These are phyloP conservation scores for Orychophragmus violaceus DNA, from an alignment of 345 rosid genomes.

Conservation along the genomic window DNA sequence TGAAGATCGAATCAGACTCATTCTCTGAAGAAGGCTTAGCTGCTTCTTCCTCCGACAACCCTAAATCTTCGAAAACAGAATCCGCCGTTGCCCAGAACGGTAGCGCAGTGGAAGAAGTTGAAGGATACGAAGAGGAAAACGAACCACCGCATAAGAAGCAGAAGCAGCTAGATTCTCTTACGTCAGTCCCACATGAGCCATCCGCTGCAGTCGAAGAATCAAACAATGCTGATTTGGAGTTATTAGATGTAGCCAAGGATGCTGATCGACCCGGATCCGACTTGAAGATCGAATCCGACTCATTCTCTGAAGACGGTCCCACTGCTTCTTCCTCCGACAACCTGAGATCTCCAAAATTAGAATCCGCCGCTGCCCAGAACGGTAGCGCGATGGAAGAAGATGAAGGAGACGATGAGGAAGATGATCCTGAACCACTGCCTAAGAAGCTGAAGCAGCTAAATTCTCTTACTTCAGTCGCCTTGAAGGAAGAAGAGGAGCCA, in stretches of 20 bases:
- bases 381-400: conserved; percentile 21
- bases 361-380: conserved; percentile 2
- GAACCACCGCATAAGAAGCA: conserved; percentile 62
- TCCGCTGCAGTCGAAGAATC: conserved; percentile 5
- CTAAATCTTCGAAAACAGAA: conserved; percentile 45
- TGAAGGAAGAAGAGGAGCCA: conserved; percentile 20
- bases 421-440: conserved; percentile 47
- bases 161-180: conserved; percentile 50
- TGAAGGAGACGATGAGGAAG: conserved; percentile 54
- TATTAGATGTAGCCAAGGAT: neutral
- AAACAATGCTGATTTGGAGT: conserved; percentile 16
- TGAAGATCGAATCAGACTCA: conserved; percentile 43
- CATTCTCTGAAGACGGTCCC: conserved; percentile 56
- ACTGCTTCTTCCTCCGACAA: conserved; percentile 71
- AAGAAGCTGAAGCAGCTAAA: conserved; percentile 64
- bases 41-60: conserved; percentile 69
- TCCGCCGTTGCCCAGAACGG: neutral
- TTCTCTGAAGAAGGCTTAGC: conserved; percentile 58
- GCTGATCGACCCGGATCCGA: conserved; percentile 22
- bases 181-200: neutral
- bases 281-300: conserved; percentile 40
- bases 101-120: conserved; percentile 28
- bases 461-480: conserved; percentile 18
- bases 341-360: conserved; percentile 47
- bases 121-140: conserved; percentile 51